Percentiles rank a stretch among this genome's conserved stretches.
These are phyloP conservation scores for Picochlorum sp. DNA, from an alignment of 139 green algal species.

Conservation along the genomic window DNA sequence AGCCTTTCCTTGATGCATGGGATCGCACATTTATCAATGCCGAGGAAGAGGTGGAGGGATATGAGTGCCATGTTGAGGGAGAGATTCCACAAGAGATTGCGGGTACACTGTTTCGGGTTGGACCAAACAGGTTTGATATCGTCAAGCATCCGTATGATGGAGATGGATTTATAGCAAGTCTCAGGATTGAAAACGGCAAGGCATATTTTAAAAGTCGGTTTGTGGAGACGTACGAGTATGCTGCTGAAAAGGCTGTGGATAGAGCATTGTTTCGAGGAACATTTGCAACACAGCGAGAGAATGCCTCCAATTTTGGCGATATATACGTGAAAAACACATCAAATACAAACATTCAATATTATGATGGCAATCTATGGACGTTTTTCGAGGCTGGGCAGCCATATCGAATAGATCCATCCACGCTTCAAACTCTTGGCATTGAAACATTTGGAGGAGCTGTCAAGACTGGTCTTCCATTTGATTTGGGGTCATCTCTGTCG, in stretches of 20 bases:
- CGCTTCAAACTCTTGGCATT: slow-evolving; percentile 31
- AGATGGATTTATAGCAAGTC: slow-evolving; percentile 35
- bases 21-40: slow-evolving; percentile 20
- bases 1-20: slow-evolving; percentile 22
- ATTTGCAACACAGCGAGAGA: slow-evolving; percentile 35
- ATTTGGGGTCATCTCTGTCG: slow-evolving; percentile 20
- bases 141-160: slow-evolving; percentile 45
- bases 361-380: slow-evolving; percentile 29
- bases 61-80: slow-evolving; percentile 25
- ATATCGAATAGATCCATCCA: slow-evolving; percentile 32
- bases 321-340: slow-evolving; percentile 30
- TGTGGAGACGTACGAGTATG: slow-evolving; percentile 41
- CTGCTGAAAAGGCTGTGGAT: slow-evolving; percentile 9
- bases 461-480: slow-evolving; percentile 25
- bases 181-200: slow-evolving; percentile 26
- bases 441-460: slow-evolving; percentile 27
- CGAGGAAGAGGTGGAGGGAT: slow-evolving; percentile 17
- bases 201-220: slow-evolving; percentile 40
- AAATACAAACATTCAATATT: slow-evolving; percentile 38
- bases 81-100: slow-evolving; percentile 15
- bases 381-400: slow-evolving; percentile 39
- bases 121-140: slow-evolving; percentile 26
- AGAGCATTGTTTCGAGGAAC: slow-evolving; percentile 39
- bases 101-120: slow-evolving; percentile 45
- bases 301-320: slow-evolving; percentile 23